phyloP scores from a whole-genome alignment of 2,329 filamentous ascomycete species.

The Biscogniauxia sp. region DNA sequence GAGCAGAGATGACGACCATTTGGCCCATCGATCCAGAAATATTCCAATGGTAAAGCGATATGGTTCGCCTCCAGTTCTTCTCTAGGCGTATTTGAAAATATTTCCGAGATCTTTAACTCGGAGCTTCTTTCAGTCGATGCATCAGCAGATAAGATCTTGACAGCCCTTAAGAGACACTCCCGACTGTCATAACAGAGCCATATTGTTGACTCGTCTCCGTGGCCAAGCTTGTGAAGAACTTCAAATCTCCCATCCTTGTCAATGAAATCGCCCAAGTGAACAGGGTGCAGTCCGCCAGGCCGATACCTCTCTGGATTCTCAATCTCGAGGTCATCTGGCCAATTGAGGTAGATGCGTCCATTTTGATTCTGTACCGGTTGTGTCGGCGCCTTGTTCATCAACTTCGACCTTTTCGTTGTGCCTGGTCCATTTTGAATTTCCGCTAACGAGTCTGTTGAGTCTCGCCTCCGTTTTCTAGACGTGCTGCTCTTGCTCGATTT shows the following conservation, averaged over 20 bases:
- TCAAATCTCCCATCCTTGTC: constrained; percentile 6
- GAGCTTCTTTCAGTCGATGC: constrained; percentile 8
- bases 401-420: background rate
- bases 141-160: constrained; percentile 11
- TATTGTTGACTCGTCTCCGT: constrained; percentile 5
- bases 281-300: constrained; percentile 12
- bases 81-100: background rate
- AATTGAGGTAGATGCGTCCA: background rate
- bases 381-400: background rate
- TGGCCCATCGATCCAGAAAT: constrained; percentile 16
- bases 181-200: constrained; percentile 12
- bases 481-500: background rate
- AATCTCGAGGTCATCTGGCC: background rate
- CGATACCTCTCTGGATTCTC: constrained; percentile 14
- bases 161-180: constrained; percentile 1
- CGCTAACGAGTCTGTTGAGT: background rate
- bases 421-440: background rate
- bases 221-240: constrained; percentile 14
- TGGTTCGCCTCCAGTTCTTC: constrained; percentile 9
- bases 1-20: constrained; percentile 15
- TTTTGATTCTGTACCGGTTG: background rate
- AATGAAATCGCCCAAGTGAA: constrained; percentile 10
- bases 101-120: constrained; percentile 4
- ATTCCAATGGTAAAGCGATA: constrained; percentile 7
- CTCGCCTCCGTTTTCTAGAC: background rate